These are phyloP conservation scores for Coniochaeta sp. DNA, from an alignment of 2,329 filamentous ascomycete species.

Conservation along the genomic window DNA sequence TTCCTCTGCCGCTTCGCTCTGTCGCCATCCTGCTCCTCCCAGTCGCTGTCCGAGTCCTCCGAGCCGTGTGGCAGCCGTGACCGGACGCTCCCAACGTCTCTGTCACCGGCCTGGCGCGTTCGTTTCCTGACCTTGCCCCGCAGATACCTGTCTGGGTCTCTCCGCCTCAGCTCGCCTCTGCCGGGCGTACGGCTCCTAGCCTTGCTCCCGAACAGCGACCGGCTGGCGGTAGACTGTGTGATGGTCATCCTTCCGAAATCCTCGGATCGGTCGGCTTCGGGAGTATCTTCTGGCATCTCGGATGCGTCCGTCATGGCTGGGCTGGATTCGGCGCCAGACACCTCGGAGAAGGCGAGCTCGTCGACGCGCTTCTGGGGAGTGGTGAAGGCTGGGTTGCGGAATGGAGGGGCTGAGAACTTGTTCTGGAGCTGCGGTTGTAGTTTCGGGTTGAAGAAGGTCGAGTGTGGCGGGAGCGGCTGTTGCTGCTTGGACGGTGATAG, in stretches of 20 bases:
- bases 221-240: slow-evolving; percentile 38
- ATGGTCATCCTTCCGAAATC: slow-evolving; percentile 35
- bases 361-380: slow-evolving; percentile 54
- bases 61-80: slow-evolving; percentile 36
- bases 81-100: slow-evolving; percentile 43
- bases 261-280: slow-evolving; percentile 39
- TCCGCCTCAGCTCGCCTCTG: slow-evolving; percentile 53
- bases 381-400: slow-evolving; percentile 58
- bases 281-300: slow-evolving; percentile 43
- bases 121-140: slow-evolving; percentile 45
- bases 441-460: slow-evolving; percentile 39
- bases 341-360: slow-evolving; percentile 44
- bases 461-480: slow-evolving; percentile 31
- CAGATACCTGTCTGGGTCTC: slow-evolving; percentile 29
- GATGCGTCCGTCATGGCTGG: slow-evolving; percentile 52
- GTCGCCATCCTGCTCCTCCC: slow-evolving; percentile 18
- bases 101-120: slow-evolving; percentile 43
- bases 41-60: slow-evolving; percentile 43
- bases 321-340: slow-evolving; percentile 52
- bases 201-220: slow-evolving; percentile 32
- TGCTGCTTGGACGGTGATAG: slow-evolving; percentile 17
- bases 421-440: slow-evolving; percentile 32
- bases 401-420: slow-evolving; percentile 39
- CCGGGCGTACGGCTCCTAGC: slow-evolving; percentile 41
- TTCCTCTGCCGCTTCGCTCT: slow-evolving; percentile 4